phyloP scores from a whole-genome alignment of 305 asterid species.

The Solanum hybrid region DNA sequence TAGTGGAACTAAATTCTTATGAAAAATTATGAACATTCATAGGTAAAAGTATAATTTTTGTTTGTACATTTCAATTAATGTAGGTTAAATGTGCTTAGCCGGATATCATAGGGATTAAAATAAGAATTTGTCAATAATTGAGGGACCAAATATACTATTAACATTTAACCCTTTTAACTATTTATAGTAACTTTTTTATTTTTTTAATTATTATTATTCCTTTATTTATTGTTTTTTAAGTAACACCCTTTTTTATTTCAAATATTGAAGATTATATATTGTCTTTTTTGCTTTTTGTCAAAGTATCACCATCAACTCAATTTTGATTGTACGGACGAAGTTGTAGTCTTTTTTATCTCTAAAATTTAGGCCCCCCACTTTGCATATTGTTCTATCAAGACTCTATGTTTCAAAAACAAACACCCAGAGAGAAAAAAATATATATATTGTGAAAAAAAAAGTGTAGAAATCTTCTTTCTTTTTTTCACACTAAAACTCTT shows the following conservation, averaged over 20 bases:
- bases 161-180: not conserved
- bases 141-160: not conserved
- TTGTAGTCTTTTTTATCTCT: constrained; percentile 3
- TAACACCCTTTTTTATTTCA: not conserved
- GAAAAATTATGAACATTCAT: too few species aligned
- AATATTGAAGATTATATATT: not conserved
- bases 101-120: not conserved
- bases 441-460: not conserved
- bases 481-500: not conserved
- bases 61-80: not conserved
- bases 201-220: not conserved
- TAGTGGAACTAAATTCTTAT: not conserved
- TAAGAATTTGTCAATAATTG: not conserved
- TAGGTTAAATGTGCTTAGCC: not conserved
- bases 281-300: constrained; percentile 27
- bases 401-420: not conserved
- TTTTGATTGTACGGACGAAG: constrained; percentile 38
- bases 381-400: not conserved
- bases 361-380: constrained; percentile 26
- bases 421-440: not conserved
- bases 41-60: not conserved
- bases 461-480: not conserved
- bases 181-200: not conserved
- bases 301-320: constrained; percentile 17
- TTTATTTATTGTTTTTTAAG: not conserved